Base-by-base conservation (phyloP, 1,139 yeast species). In the Saccharomyces hybrid region DNA sequence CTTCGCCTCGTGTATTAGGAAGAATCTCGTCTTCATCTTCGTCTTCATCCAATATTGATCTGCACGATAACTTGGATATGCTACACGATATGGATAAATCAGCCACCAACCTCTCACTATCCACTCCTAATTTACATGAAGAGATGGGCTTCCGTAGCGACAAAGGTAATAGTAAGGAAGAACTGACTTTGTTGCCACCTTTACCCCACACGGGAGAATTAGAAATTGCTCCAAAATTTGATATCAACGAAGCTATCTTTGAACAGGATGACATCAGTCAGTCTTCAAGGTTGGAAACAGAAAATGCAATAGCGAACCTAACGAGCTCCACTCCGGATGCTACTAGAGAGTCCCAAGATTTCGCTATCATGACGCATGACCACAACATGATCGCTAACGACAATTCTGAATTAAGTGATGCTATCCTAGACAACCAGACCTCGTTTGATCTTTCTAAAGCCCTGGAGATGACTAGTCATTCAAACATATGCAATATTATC, bases 371-470 rank as follows among this genome's bases (percentile, higher is more conserved):
- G 13, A 13, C 23, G 4, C 44, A 16, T 38, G 44, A 9, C 13
- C n/a, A 38, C 25, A 16, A 38, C 11, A 16, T 5, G 11, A 8
- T 16, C 5, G 30, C 32, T 6, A 23, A 47, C 28, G 53, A 54
- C 23, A 27, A 48, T 26, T 49, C 34, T 5, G 13, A 38, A 5
- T 38, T 52, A 5, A 34, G 49, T 1, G 51, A 44, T 28, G 23
- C 47, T 2, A 32, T 48, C 26, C 48, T 47, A 20, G 56, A 54
- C 8, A 51, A 47, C n/a, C 56, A 57, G 49, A 57, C 61, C 2
- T 63, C 70, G 5, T 66, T 67, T 47, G 69, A 67, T 57, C 58
- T 68, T 25, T 66, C 71, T 7, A 66, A 67, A 53, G 70, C 70
- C 5, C 51, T 68, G 28, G 69, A 66, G 56, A 68, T 68, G 48